Evolutionary conservation across 805 yeast species (phyloP).

Genomic region (Saccharomyces kudriavzevii): DNA sequence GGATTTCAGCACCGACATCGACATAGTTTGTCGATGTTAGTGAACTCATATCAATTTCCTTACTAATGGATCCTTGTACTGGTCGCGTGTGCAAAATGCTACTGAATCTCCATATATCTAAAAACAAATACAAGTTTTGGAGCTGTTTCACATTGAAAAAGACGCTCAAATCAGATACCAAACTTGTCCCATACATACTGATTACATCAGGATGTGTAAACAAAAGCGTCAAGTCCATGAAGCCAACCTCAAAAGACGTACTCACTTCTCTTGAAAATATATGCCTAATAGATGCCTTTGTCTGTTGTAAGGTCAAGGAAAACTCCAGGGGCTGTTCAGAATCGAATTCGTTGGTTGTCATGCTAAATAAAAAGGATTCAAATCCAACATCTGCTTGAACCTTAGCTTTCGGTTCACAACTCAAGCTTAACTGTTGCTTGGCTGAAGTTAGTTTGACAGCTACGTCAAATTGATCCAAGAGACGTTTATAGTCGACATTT

Average conservation of each 20-base stretch:
- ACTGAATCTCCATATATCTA: constrained; percentile 71
- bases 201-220: constrained; percentile 36
- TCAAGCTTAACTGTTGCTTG: constrained; percentile 64
- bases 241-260: constrained; percentile 51
- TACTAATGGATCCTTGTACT: background rate
- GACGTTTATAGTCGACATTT: constrained; percentile 33
- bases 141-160: constrained; percentile 74
- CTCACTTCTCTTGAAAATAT: constrained; percentile 84
- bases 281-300: constrained; percentile 75
- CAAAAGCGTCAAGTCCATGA: constrained; percentile 41
- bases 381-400: constrained; percentile 79
- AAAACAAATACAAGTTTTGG: constrained; percentile 77
- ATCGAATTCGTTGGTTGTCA: constrained; percentile 43
- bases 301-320: constrained; percentile 42
- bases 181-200: constrained; percentile 42
- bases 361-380: constrained; percentile 53
- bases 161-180: constrained; percentile 47
- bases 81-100: constrained; percentile 21
- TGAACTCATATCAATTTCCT: constrained; percentile 44
- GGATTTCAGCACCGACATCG: constrained; percentile 41
- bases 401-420: constrained; percentile 92
- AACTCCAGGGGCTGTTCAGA: constrained; percentile 36
- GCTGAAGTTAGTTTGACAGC: constrained; percentile 58
- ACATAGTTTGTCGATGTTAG: constrained; percentile 23
- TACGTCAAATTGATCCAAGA: constrained; percentile 51